Evolutionary conservation across 495 filamentous ascomycete species (phyloP), one percentile per base, ranked within the genome.

Genomic region (Xylaria palmicola): DNA sequence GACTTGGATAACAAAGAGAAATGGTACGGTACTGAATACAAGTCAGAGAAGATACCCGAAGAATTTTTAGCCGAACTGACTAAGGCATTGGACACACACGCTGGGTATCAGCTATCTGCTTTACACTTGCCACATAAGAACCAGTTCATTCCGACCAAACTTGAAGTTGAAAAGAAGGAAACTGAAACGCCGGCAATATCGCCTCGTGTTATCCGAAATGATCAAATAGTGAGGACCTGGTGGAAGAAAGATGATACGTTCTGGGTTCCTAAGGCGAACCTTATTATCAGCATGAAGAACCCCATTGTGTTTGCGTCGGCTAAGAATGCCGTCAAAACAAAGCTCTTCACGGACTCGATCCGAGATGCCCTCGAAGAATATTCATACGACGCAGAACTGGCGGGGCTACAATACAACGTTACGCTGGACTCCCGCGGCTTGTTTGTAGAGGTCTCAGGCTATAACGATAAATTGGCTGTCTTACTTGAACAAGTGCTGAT

Each of bases 201-300:
- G 15, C 94, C 94, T 1, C 89, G 87, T 66, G 83, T 99, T 34
- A 89, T 99, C 60, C 88, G 93, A 62, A 91, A 95, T 67, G 94
- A 97, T 63, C 83, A 89, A 19, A 75, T 85, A 7, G 85, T 89
- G 2, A 86, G 94, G 30, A 86, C 90, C n/a, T 99, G 94, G 94
- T 97, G 85, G 76, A 99, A 99, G 82, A 98, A 98, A 75, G 94
- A 99, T 65, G 94, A 99, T 66, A 90, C 86, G 0, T 99, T 97
- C 77, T 99, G 94, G 94, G 94, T 99, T 4, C 94, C 94, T 1
- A 97, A 96, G 73, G 94, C 88, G 0, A 96, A 89, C 63, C 72
- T 97, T 15, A 83, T 91, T 65, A 82, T 96, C 40, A 89, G 85
- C 50, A 81, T 95, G 63, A 85, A 90, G 61, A 97, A 89, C 57